Percentiles rank a stretch among this genome's conserved stretches.
Evolutionary conservation across 108 stramenopile species (phyloP).

Genomic region (Fragilariopsis cylindrus): DNA sequence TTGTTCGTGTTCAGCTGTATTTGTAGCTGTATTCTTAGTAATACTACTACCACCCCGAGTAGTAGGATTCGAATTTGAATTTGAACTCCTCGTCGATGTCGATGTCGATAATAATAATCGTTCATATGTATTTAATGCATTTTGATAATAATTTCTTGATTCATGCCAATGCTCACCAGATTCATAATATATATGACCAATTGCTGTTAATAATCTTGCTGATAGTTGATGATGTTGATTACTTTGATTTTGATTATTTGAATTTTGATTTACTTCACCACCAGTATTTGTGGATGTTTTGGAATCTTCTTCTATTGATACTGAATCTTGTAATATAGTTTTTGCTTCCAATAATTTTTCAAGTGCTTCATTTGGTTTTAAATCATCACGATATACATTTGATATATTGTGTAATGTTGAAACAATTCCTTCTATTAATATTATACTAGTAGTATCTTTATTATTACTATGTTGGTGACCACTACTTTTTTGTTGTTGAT

Average conservation of each 20-base stretch:
- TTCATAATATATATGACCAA: constrained; percentile 23
- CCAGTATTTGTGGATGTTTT: not conserved
- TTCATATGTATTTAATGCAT: constrained; percentile 28
- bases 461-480: constrained; percentile 1
- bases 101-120: not conserved
- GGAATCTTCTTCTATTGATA: not conserved
- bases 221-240: not conserved
- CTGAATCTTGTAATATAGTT: not conserved
- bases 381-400: constrained; percentile 40
- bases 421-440: constrained; percentile 20
- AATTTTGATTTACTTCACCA: not conserved
- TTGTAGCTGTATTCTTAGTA: no score
- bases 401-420: constrained; percentile 54
- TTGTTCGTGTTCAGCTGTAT: no score
- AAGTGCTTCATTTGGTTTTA: constrained; percentile 24
- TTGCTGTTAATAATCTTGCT: constrained; percentile 28
- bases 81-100: no score
- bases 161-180: constrained; percentile 3
- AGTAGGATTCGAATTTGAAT: no score
- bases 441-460: not conserved
- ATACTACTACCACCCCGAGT: no score
- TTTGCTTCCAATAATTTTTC: constrained; percentile 33
- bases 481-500: not conserved
- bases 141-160: constrained; percentile 24
- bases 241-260: not conserved